Evolutionary conservation across 2,329 filamentous ascomycete species (phyloP).

Genomic region (Diaporthe eres): DNA sequence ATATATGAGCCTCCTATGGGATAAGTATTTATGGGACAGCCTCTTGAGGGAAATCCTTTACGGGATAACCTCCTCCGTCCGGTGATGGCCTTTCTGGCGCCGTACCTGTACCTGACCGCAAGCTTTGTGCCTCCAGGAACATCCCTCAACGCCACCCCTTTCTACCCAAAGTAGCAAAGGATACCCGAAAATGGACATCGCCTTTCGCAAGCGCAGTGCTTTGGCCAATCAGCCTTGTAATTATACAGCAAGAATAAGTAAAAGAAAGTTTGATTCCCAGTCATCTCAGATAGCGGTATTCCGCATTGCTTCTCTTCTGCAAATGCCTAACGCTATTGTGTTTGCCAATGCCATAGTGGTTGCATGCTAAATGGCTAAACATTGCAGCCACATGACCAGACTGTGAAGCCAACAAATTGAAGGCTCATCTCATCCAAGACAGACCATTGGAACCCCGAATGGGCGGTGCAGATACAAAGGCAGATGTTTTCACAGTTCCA

Average conservation of each 20-base stretch:
- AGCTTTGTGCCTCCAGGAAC: background rate
- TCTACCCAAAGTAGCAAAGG: background rate
- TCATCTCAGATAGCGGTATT: background rate
- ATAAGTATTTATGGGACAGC: background rate
- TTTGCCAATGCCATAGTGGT: background rate
- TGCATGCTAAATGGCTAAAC: background rate
- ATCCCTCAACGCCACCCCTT: background rate
- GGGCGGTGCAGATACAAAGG: no score
- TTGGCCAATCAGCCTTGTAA: background rate
- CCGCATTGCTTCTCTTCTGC: background rate
- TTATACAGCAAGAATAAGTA: background rate
- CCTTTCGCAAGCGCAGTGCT: background rate
- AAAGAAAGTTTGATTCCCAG: background rate
- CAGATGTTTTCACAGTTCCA: background rate
- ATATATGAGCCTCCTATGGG: background rate
- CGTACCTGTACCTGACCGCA: no score
- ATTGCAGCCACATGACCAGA: background rate
- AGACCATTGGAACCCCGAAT: no score
- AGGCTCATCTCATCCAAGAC: no score
- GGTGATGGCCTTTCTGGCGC: background rate
- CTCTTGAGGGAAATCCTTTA: background rate
- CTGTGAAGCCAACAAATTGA: no score
- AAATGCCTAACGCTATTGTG: background rate
- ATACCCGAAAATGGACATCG: no score
- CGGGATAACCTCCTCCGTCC: background rate